Percentiles rank a stretch among this genome's conserved stretches.
phyloP scores from a whole-genome alignment of 1,139 yeast genomes.

The Debaryomyces singareniensis region DNA sequence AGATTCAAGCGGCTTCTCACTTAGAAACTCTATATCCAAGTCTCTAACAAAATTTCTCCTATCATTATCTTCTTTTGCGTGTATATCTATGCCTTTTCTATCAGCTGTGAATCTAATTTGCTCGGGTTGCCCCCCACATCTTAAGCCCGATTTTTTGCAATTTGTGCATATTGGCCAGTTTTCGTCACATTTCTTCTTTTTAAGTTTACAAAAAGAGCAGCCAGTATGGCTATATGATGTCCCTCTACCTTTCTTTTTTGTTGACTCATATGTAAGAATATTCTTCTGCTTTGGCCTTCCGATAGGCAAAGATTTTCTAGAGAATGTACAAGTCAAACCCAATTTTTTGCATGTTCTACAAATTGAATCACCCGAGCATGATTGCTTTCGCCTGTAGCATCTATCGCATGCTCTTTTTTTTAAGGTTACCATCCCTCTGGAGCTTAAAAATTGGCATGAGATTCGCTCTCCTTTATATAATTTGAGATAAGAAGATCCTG shows the following conservation, averaged over 20 bases:
- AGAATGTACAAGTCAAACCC: neutral
- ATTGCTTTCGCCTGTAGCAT: constrained; percentile 12
- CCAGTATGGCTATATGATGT: neutral
- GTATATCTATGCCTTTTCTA: no score
- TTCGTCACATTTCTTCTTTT: neutral
- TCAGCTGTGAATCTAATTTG: no score
- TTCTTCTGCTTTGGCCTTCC: neutral
- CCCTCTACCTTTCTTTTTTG: neutral
- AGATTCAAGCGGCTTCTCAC: constrained; percentile 5
- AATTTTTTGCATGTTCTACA: constrained; percentile 3
- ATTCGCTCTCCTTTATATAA: no score
- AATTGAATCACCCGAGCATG: constrained; percentile 9
- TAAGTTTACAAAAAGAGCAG: neutral
- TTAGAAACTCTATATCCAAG: no score
- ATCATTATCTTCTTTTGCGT: no score
- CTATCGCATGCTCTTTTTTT: constrained; percentile 13
- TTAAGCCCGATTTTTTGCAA: neutral
- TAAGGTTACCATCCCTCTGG: neutral
- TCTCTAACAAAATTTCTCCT: no score
- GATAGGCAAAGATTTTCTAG: neutral
- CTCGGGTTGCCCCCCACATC: neutral
- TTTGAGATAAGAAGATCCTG: no score
- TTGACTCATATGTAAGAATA: neutral
- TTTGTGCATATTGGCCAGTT: neutral
- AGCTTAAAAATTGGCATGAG: neutral